Evolutionary conservation across 2,329 filamentous ascomycete species (phyloP).

Genomic region (Penicillium italicum): DNA sequence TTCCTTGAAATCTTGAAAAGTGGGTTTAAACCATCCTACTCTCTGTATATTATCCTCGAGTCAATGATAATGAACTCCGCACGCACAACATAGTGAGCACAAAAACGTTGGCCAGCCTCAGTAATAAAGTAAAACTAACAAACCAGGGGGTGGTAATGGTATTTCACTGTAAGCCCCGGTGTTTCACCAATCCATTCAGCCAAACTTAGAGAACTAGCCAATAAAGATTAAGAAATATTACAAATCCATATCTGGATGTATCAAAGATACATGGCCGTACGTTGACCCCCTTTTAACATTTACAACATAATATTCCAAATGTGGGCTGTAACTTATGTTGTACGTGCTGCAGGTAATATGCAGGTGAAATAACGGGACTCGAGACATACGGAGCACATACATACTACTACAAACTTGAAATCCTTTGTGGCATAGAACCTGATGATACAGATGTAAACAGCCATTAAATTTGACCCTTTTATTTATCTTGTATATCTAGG

Average conservation of each 20-base stretch:
- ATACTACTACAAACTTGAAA: too few species aligned
- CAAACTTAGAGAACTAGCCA: accelerated
- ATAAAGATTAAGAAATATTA: background rate
- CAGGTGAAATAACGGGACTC: background rate
- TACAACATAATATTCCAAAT: background rate
- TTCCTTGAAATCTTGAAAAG: background rate
- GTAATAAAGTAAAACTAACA: background rate
- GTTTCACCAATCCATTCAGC: background rate
- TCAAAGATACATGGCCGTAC: background rate
- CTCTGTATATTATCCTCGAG: too few species aligned
- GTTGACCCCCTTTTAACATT: background rate
- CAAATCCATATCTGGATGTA: background rate
- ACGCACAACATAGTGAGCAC: background rate
- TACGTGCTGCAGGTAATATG: background rate
- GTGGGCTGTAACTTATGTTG: background rate
- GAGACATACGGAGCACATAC: background rate
- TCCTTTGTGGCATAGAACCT: too few species aligned
- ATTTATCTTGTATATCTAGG: too few species aligned
- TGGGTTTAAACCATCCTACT: background rate
- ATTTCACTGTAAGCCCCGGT: background rate
- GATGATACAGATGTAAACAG: background rate
- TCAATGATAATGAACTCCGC: background rate
- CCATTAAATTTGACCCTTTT: background rate
- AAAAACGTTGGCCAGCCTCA: background rate
- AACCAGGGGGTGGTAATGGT: background rate